A percentile compares a stretch with the other conserved stretches of the same genome.
Conservation (phyloP, 2,329 filamentous ascomycete genomes). For the Penicillium sp. region DNA sequence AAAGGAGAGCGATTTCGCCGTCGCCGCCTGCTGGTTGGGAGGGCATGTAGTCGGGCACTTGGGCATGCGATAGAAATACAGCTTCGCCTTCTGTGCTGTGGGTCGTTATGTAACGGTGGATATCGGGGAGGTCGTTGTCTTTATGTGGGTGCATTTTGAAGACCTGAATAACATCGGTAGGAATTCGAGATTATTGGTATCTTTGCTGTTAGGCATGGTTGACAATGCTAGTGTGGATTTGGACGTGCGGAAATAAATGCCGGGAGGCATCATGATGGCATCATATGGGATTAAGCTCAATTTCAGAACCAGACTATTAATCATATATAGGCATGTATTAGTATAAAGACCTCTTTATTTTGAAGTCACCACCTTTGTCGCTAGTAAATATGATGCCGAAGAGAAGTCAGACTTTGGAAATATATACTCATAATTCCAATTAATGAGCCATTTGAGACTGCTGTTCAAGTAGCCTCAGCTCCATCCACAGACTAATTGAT, state of each 20-base stretch:
- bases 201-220: no score
- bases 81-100: conserved; percentile 39
- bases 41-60: conserved; percentile 36
- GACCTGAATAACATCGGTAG: no score
- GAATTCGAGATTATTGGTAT: background rate
- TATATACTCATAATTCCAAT: no score
- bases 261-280: background rate
- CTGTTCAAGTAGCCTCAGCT: no score
- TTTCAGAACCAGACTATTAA: background rate
- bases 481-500: no score
- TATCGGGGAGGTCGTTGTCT: conserved; percentile 29
- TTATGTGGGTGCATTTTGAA: conserved; percentile 9
- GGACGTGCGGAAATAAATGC: background rate
- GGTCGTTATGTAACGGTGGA: conserved; percentile 42
- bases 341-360: no score
- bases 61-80: conserved; percentile 36
- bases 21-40: conserved; percentile 28
- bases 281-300: background rate
- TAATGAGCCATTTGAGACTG: no score
- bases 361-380: no score
- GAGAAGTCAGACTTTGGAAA: no score
- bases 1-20: conserved; percentile 33
- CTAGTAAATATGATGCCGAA: no score
- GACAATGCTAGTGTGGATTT: background rate
- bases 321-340: no score